Percentiles rank a stretch among this genome's conserved stretches.
phyloP scores from a whole-genome alignment of 345 rosid genomes.

The Noccaea caerulescens region DNA sequence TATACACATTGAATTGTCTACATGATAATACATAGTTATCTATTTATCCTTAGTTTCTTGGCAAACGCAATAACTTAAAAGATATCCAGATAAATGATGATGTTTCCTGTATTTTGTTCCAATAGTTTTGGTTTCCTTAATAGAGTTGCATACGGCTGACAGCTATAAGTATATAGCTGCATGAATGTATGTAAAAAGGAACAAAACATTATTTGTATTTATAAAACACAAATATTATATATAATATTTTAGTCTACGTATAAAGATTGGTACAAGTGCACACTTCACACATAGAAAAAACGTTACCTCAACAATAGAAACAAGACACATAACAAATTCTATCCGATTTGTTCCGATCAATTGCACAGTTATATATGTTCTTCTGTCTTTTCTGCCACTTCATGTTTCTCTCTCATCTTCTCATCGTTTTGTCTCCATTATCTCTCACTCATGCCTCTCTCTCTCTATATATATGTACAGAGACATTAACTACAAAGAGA shows the following conservation, averaged over 20 bases:
- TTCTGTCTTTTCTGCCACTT: constrained; percentile 41
- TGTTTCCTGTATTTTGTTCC: constrained; percentile 4
- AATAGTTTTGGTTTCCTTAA: constrained; percentile 29
- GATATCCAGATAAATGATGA: not conserved
- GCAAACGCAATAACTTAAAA: not conserved
- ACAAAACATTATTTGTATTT: constrained; percentile 4
- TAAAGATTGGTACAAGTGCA: constrained; percentile 31
- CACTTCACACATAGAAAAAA: constrained; percentile 19
- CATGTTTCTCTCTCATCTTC: constrained; percentile 38
- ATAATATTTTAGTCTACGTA: constrained; percentile 7
- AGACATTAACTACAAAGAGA: constrained; percentile 18
- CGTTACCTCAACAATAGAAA: constrained; percentile 41
- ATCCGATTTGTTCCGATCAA: constrained; percentile 46
- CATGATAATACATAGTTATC: not conserved
- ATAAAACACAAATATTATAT: not conserved
- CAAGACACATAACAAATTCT: constrained; percentile 46
- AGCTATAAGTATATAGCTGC: constrained; percentile 17
- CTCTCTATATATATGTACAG: not conserved
- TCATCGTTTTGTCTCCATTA: constrained; percentile 33
- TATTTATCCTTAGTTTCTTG: not conserved
- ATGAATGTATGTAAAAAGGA: constrained; percentile 4
- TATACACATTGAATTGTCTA: constrained; percentile 11
- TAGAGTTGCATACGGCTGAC: constrained; percentile 26
- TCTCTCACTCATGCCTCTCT: constrained; percentile 18
- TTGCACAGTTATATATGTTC: constrained; percentile 45